phyloP scores from a whole-genome alignment of 441 rosid genomes.

The Isatis lusitanica region DNA sequence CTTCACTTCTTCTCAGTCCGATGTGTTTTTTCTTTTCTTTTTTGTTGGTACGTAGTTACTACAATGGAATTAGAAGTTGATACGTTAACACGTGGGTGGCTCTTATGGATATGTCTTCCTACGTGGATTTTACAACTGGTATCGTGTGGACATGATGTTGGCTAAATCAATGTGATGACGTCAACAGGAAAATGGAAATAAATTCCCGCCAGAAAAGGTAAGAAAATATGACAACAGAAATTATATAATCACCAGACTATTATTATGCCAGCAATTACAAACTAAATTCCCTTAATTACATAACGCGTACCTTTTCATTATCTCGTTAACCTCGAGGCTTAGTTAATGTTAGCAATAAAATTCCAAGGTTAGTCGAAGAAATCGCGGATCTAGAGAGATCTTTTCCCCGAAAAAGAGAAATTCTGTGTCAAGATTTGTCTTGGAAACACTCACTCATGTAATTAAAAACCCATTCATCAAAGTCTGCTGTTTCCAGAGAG shows the following conservation, averaged over 20 bases:
- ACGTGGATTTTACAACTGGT: slow-evolving; percentile 19
- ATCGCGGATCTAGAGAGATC: slow-evolving; percentile 30
- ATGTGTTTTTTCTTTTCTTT: background rate
- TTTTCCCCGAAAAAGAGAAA: slow-evolving; percentile 20
- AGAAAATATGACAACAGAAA: background rate
- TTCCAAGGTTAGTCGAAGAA: slow-evolving; percentile 11
- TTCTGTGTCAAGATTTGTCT: slow-evolving; percentile 1
- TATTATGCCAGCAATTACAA: background rate
- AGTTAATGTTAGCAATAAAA: background rate
- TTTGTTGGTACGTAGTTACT: background rate
- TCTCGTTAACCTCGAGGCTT: slow-evolving; percentile 6
- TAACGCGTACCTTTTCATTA: background rate
- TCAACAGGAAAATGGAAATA: background rate
- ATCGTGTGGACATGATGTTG: slow-evolving; percentile 15
- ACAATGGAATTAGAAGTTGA: slow-evolving; percentile 21
- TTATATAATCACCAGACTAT: background rate
- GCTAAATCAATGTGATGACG: background rate
- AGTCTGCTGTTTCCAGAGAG: background rate
- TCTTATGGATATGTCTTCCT: background rate
- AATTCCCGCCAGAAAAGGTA: background rate
- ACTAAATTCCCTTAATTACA: background rate
- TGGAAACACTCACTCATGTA: background rate
- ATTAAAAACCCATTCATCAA: background rate
- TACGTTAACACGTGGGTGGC: slow-evolving; percentile 21
- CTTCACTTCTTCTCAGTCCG: slow-evolving; percentile 15